Conservation (phyloP, 257 asterid species). For the Capsicum chinense region DNA sequence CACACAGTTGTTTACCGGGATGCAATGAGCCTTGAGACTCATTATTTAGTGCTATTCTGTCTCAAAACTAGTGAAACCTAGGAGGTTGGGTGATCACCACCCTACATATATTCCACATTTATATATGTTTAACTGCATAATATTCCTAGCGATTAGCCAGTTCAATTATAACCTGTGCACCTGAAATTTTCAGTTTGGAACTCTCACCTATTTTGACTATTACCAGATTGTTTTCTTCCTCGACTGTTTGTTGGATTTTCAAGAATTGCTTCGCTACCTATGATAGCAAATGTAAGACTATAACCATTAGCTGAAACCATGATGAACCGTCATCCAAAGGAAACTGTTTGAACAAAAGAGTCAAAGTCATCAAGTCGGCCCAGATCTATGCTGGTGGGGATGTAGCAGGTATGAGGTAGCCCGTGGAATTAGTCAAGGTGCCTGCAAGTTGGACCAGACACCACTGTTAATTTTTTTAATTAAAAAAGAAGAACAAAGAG, state of each 20-base stretch:
- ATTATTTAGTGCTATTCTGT: conserved; percentile 14
- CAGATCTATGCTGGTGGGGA: not conserved
- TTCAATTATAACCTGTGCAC: not conserved
- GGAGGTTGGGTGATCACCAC: not conserved
- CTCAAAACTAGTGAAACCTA: not conserved
- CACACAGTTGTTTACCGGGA: not conserved
- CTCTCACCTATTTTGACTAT: not conserved
- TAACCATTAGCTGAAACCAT: not conserved
- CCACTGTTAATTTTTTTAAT: not conserved
- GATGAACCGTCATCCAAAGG: not conserved
- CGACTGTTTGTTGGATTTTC: conserved; percentile 32
- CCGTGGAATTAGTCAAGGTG: not conserved
- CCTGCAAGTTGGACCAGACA: not conserved
- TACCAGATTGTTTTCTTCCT: conserved; percentile 33
- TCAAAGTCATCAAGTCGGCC: not conserved
- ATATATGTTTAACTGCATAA: not conserved
- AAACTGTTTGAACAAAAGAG: not conserved
- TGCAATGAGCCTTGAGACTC: conserved; percentile 12
- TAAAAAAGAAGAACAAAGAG: not conserved
- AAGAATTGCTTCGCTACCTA: not conserved
- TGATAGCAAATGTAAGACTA: not conserved
- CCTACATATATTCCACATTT: not conserved
- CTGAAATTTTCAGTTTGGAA: not conserved
- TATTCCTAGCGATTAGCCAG: not conserved
- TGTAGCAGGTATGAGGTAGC: not conserved